Evolutionary conservation across 192 early-diverging fungal genomes (phyloP).

Genomic region (Coemansia sp.): DNA sequence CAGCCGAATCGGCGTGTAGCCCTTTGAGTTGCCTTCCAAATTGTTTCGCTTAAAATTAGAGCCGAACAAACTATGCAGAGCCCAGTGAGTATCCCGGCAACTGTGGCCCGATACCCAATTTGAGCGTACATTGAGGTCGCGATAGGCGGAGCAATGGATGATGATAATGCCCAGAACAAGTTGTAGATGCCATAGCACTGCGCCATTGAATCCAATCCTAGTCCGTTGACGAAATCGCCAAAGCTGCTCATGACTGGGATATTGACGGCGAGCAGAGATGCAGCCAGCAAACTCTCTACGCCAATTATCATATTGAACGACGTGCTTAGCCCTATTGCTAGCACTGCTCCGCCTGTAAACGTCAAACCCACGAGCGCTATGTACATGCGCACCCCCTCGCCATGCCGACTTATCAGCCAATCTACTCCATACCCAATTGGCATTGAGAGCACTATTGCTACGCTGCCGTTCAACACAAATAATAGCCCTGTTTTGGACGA

Average conservation of each 20-base stretch:
- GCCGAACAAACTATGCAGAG: constrained; percentile 23
- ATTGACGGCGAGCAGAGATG: constrained; percentile 24
- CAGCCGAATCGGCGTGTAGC: background rate
- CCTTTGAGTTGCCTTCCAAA: background rate
- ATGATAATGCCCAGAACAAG: constrained; percentile 44
- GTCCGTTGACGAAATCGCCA: constrained; percentile 51
- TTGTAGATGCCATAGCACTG: constrained; percentile 49
- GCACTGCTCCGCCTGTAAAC: constrained; percentile 21
- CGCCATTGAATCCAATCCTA: constrained; percentile 49
- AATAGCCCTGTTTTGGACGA: constrained; percentile 36
- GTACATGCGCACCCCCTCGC: constrained; percentile 28
- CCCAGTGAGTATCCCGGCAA: constrained; percentile 24
- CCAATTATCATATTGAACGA: constrained; percentile 32
- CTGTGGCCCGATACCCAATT: constrained; percentile 34
- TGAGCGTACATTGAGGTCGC: constrained; percentile 42
- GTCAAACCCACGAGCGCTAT: constrained; percentile 28
- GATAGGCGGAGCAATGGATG: constrained; percentile 37
- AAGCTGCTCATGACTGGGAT: constrained; percentile 57
- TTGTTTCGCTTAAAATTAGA: constrained; percentile 15
- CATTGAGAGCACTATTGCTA: constrained; percentile 29
- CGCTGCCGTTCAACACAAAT: constrained; percentile 39
- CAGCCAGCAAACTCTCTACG: constrained; percentile 18
- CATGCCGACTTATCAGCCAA: constrained; percentile 25
- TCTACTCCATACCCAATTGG: constrained; percentile 33
- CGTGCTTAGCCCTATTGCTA: constrained; percentile 34